Percentiles rank a stretch among this genome's conserved stretches.
phyloP scores from a whole-genome alignment of 2,329 filamentous ascomycete genomes.

The Alternaria sp. region DNA sequence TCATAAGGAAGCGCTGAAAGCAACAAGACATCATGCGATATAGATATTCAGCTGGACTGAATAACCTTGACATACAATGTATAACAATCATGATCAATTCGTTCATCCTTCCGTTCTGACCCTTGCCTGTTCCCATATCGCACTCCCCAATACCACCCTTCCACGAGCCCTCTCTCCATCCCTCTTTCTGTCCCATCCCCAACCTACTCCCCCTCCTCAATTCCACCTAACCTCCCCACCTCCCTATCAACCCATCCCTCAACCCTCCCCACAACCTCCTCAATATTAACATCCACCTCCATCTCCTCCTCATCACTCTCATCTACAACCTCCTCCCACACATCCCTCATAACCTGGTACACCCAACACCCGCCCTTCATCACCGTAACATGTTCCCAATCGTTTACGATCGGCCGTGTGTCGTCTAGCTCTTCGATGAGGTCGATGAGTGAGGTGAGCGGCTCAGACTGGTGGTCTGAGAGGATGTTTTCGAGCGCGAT shows the following conservation, averaged over 20 bases:
- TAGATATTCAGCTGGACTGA: neutral
- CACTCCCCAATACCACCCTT: neutral
- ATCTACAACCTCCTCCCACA: neutral
- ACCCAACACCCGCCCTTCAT: constrained; percentile 10
- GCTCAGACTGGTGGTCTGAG: neutral
- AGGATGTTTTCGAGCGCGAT: constrained; percentile 13
- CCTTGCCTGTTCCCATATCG: neutral
- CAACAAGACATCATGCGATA: neutral
- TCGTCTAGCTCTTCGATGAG: neutral
- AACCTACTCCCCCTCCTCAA: neutral
- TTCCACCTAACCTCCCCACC: neutral
- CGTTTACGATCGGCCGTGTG: neutral
- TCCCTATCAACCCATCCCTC: constrained; percentile 5
- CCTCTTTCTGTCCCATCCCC: neutral
- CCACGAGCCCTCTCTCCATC: neutral
- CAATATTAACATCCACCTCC: neutral
- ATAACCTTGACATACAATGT: neutral
- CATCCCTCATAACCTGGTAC: neutral
- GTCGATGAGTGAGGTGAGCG: neutral
- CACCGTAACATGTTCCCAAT: constrained; percentile 6
- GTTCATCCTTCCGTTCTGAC: neutral
- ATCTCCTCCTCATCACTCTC: neutral
- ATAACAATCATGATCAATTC: neutral
- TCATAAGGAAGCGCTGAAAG: neutral
- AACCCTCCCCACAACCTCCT: neutral